phyloP scores from a whole-genome alignment of 768 basidiomycete species.

The Cystobasidium ongulense region DNA sequence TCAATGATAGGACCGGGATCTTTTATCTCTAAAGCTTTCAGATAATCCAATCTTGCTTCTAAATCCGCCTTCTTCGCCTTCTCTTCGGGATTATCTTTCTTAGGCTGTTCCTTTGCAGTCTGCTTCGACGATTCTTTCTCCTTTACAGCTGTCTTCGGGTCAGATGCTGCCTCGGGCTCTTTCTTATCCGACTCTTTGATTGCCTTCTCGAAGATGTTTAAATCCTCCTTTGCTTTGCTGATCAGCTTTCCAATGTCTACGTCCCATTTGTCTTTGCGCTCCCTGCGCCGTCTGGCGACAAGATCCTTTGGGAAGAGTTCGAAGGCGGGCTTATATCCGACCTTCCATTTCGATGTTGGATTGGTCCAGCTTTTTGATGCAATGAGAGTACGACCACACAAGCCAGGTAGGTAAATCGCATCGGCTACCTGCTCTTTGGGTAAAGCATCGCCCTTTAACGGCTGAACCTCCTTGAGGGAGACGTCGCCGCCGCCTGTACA shows the following conservation, averaged over 20 bases:
- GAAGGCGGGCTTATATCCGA: conserved; percentile 30
- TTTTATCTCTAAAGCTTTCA: conserved; percentile 19
- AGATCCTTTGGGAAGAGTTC: conserved; percentile 31
- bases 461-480: conserved; percentile 12
- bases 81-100: neutral
- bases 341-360: conserved; percentile 29
- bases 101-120: neutral
- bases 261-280: conserved; percentile 27
- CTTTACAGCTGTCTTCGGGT: neutral
- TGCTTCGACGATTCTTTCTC: neutral
- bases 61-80: conserved; percentile 32
- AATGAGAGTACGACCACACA: conserved; percentile 19
- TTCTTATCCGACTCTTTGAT: neutral
- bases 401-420: neutral
- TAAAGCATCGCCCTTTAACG: neutral
- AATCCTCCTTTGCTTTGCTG: conserved; percentile 15
- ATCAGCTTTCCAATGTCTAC: neutral
- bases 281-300: conserved; percentile 19
- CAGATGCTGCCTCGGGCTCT: neutral
- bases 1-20: conserved; percentile 33
- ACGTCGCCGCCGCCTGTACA: conserved; percentile 18
- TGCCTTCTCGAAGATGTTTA: conserved; percentile 9
- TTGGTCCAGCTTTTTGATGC: conserved; percentile 21
- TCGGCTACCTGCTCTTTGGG: neutral
- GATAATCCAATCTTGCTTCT: conserved; percentile 21